Evolutionary conservation across 2,329 filamentous ascomycete species (phyloP), one percentile per base, ranked within the genome.

Genomic region (Fonsecaea erecta): DNA sequence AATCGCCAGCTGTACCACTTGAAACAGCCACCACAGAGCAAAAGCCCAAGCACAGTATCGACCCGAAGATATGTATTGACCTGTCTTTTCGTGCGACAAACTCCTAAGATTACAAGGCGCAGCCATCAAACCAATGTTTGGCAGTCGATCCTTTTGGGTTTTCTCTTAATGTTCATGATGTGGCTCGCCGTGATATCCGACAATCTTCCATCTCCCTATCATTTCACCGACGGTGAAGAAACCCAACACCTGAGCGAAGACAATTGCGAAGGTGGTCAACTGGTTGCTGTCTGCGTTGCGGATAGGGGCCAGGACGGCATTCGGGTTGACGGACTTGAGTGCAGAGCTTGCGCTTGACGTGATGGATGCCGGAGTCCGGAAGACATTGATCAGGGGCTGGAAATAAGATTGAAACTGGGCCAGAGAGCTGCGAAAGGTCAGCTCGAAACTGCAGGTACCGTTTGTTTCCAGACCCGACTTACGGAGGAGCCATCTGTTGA

Each of bases 141-240:
- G 54, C 52, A 52, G 35, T 59, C 21, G 46, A 16, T 55, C 48
- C 46, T 51, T 43, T 61, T 34, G 58, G 21, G 30, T 12, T 35
- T 54, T 51, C 57, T 61, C 63, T 65, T 70, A 72, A 64, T 79
- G 76, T 46, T 71, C 75, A 73, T 84, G 84, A 69, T 79, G 79
- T 70, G 77, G 76, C 77, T 91, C 87, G 76, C 91, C 90, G 80
- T 86, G 86, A 86, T 99, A 99, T 71, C 95, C 95, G 73, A 99
- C 85, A 73, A 99, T 80, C 90, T 99, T 98, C 83, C 95, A 88
- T 76, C 93, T 87, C 75, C 95, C 95, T 75, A 99, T 88, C 80
- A 99, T 98, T 86, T 98, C 93, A 71, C 95, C 95, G 62, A 98
- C 87, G 68, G 93, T 96, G 86, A 98, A 99, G 87, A 99, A 99